phyloP scores from a whole-genome alignment of 108 stramenopile genomes.

The Poteriospumella lacustris region DNA sequence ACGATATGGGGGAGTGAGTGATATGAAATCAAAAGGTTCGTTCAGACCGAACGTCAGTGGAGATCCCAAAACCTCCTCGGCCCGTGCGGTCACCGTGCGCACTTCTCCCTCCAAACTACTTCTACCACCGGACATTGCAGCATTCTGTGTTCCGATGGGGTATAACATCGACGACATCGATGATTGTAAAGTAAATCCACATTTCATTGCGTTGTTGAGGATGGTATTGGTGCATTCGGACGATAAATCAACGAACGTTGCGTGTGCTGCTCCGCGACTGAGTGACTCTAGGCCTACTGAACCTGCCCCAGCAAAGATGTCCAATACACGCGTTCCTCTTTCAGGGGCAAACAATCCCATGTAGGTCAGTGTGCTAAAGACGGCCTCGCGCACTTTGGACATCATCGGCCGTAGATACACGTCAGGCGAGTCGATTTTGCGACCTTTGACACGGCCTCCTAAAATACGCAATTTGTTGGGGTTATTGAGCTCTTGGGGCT shows the following conservation, averaged over 20 bases:
- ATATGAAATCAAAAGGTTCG: slow-evolving; percentile 63
- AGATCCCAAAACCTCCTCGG: slow-evolving; percentile 34
- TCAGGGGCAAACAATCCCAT: slow-evolving; percentile 70
- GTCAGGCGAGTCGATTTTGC: slow-evolving; percentile 72
- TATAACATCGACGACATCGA: slow-evolving; percentile 41
- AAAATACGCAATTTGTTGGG: slow-evolving; percentile 59
- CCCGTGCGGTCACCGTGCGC: slow-evolving; percentile 30
- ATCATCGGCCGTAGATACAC: slow-evolving; percentile 97
- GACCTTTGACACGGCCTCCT: slow-evolving; percentile 68
- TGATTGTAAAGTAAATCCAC: slow-evolving; percentile 69
- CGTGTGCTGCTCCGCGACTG: slow-evolving; percentile 75
- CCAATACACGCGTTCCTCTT: slow-evolving; percentile 55
- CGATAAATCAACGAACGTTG: slow-evolving; percentile 45
- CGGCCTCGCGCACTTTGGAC: slow-evolving; percentile 90
- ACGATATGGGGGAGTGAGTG: slow-evolving; percentile 89
- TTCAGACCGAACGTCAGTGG: slow-evolving; percentile 32
- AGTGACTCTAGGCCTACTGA: slow-evolving; percentile 84
- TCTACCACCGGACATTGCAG: slow-evolving; percentile 54
- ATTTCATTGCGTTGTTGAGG: not conserved
- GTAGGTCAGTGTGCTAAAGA: slow-evolving; percentile 74
- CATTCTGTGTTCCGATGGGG: slow-evolving; percentile 62
- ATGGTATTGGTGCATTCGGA: slow-evolving; percentile 60
- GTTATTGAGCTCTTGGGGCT: too few species aligned
- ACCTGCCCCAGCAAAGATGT: slow-evolving; percentile 85
- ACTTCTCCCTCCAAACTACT: slow-evolving; percentile 51